Evolutionary conservation across 2,329 filamentous ascomycete species (phyloP), one percentile per base, ranked within the genome.

Genomic region (Aspergillus sp.): DNA sequence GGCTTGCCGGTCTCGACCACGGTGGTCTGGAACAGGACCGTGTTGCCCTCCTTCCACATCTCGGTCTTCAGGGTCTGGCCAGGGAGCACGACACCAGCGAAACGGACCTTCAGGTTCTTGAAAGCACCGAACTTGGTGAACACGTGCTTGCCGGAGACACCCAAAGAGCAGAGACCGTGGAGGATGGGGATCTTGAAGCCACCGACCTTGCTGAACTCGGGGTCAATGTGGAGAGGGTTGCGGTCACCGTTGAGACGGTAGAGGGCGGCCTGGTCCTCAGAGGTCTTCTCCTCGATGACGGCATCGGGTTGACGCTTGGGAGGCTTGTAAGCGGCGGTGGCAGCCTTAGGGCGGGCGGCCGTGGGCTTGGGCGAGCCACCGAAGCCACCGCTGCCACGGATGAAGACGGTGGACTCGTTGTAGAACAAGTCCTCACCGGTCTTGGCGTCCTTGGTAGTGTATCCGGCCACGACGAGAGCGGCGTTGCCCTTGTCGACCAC

Each of bases 211-310:
- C 90, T 90, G 74, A 99, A 97, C 46, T 85, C 82, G 1, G 94
- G 94, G 73, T 99, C 94, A 57, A 99, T 88, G 77, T 99, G 94
- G 1, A 99, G 85, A 13, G 94, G 94, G 79, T 99, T 97, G 69
- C 93, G 87, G 75, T 99, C 94, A 46, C 94, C 94, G 63, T 89
- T 94, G 49, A 99, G 79, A 36, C 94, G 86, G 81, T 99, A 99
- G 51, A 99, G 75, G 9, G 90, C 91, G 7, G 94, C 94, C 77
- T 97, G 93, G 66, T 96, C 91, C 64, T 92, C 88, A 0, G 83
- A 87, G 4, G 94, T 97, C 73, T 84, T 84, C 74, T 90, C 87
- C 78, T 96, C 91, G 16, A 92, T 84, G 1, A 95, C 85, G 13
- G 83, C 82, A 65, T 97, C 94, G 7, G 94, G 88, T 16, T 80